Evolutionary conservation across 768 basidiomycete genomes (phyloP).

Genomic region (Boletus tomentosulus): DNA sequence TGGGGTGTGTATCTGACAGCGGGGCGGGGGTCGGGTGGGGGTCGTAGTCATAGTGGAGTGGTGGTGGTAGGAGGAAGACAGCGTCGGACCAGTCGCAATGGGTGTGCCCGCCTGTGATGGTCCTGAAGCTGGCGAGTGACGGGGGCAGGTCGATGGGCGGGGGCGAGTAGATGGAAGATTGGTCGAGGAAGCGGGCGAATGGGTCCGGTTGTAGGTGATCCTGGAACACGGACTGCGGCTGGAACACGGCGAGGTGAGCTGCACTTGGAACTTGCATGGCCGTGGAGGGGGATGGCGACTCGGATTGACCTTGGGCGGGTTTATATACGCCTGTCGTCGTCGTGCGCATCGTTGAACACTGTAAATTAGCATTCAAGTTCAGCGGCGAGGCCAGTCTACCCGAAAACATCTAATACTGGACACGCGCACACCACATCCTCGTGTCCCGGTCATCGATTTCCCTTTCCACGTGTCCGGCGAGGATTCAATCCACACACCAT

Average conservation of each 20-base stretch:
- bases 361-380: conserved; percentile 18
- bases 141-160: too few relatives aligned
- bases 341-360: not conserved
- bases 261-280: too few relatives aligned
- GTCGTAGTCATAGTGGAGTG: too few relatives aligned
- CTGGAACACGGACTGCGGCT: too few relatives aligned
- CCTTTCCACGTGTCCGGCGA: too few relatives aligned
- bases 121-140: conserved; percentile 17
- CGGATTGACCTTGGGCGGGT: not conserved
- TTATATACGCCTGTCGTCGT: conserved; percentile 20
- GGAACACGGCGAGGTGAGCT: too few relatives aligned
- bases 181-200: conserved; percentile 27
- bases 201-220: too few relatives aligned
- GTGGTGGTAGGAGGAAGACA: too few relatives aligned
- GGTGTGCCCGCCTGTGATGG: conserved; percentile 18
- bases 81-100: conserved; percentile 24
- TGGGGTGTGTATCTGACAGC: conserved; percentile 6
- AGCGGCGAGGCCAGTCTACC: conserved; percentile 14
- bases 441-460: too few relatives aligned
- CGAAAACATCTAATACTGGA: conserved; percentile 11
- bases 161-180: conserved; percentile 27
- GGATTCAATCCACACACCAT: too few relatives aligned
- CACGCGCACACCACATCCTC: conserved; percentile 19
- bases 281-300: not conserved
- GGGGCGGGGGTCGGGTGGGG: conserved; percentile 3